A percentile compares a stretch with the other conserved stretches of the same genome.
Conservation (phyloP, 345 rosid species). For the Arabidopsis arenosa region DNA sequence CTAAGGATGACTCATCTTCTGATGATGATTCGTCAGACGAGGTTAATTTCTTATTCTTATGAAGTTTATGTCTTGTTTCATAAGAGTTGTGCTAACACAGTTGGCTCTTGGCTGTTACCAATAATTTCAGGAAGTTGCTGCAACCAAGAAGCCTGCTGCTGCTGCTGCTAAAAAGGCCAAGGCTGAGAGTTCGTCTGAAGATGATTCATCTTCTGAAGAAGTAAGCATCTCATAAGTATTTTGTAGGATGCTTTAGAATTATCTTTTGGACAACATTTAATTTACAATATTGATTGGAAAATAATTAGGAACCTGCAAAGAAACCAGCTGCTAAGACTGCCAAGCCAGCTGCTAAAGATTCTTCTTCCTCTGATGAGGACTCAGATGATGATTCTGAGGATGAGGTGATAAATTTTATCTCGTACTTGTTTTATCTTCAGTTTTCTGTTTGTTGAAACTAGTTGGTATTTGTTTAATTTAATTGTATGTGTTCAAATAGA, state of each 20-base stretch:
- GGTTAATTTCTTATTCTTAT: neutral
- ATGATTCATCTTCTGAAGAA: slow-evolving; percentile 52
- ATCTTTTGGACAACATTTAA: neutral
- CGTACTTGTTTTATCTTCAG: neutral
- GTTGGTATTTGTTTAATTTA: neutral
- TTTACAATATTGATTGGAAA: neutral
- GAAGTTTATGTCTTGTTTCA: too few relatives aligned
- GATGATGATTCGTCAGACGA: slow-evolving; percentile 56
- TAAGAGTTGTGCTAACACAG: neutral
- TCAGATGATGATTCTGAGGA: slow-evolving; percentile 48
- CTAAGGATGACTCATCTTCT: slow-evolving; percentile 54
- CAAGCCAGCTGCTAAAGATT: slow-evolving; percentile 47
- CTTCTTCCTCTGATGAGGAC: slow-evolving; percentile 41
- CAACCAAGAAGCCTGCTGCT: slow-evolving; percentile 40
- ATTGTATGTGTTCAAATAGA: neutral
- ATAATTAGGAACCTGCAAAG: slow-evolving; percentile 46
- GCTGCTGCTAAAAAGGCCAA: slow-evolving; percentile 51
- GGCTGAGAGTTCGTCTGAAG: slow-evolving; percentile 50
- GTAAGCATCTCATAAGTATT: slow-evolving; percentile 24
- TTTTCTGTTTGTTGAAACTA: neutral
- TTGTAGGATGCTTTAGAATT: too few relatives aligned
- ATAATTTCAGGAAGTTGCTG: slow-evolving; percentile 32
- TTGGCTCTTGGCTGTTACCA: neutral
- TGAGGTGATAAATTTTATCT: slow-evolving; percentile 30
- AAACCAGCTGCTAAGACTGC: slow-evolving; percentile 41